A percentile compares a stretch with the other conserved stretches of the same genome.
Conservation (phyloP, 2,329 filamentous ascomycete genomes). For the Atkinsonella texensis region DNA sequence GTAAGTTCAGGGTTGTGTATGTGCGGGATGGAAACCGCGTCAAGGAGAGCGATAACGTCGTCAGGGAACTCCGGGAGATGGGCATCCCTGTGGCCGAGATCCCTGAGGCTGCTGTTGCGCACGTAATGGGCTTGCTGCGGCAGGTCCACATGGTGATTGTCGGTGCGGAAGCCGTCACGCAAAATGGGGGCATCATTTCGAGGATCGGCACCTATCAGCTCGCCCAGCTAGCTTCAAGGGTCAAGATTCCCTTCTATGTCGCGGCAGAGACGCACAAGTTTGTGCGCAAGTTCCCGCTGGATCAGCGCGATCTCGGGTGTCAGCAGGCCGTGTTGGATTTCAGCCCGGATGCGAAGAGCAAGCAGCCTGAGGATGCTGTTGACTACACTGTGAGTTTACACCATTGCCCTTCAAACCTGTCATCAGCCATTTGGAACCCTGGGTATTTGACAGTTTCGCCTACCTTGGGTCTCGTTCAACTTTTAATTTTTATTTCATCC, state of each 20-base stretch:
- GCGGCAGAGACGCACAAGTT: constrained; percentile 97
- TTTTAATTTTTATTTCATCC: background rate
- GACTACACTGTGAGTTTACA: constrained; percentile 55
- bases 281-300: constrained; percentile 71
- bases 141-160: constrained; percentile 55
- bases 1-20: constrained; percentile 77
- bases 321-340: constrained; percentile 70
- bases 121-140: constrained; percentile 48
- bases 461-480: background rate
- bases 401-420: too few relatives aligned
- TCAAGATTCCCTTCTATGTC: constrained; percentile 73
- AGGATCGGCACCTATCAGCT: constrained; percentile 80
- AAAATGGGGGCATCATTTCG: constrained; percentile 87
- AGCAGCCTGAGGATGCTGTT: constrained; percentile 44
- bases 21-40: constrained; percentile 45
- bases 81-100: constrained; percentile 66
- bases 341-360: constrained; percentile 35
- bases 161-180: constrained; percentile 75
- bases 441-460: too few relatives aligned
- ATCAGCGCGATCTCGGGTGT: constrained; percentile 69
- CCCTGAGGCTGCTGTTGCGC: constrained; percentile 55
- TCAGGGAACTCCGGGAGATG: constrained; percentile 55
- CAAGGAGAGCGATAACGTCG: constrained; percentile 57
- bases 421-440: too few relatives aligned
- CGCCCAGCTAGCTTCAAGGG: constrained; percentile 58